Evolutionary conservation across 2,329 filamentous ascomycete species (phyloP).

Genomic region (Daldinia eschscholtzii): DNA sequence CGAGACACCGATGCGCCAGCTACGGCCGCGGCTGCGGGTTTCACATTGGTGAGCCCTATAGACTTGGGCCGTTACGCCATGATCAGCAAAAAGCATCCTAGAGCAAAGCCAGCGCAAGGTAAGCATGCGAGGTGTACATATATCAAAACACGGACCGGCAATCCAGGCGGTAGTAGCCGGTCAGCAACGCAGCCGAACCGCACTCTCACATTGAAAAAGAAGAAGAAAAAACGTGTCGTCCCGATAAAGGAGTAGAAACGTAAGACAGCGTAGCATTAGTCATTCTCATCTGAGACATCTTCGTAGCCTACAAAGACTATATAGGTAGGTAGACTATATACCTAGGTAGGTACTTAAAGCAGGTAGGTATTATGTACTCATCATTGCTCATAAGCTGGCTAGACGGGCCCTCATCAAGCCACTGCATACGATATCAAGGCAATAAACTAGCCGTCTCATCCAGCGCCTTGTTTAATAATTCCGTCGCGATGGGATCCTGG

Average conservation of each 20-base stretch:
- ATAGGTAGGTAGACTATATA: not conserved
- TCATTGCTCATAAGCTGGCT: not conserved
- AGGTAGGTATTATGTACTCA: not conserved
- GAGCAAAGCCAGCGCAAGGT: not conserved
- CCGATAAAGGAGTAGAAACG: not conserved
- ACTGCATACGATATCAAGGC: conserved; percentile 6
- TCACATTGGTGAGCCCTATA: not conserved
- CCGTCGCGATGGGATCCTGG: conserved; percentile 84
- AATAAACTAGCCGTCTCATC: conserved; percentile 67
- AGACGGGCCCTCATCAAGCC: not conserved
- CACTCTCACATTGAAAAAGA: not conserved
- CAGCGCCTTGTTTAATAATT: conserved; percentile 79
- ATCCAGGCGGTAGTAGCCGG: not conserved
- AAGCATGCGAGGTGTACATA: not conserved
- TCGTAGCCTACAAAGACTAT: not conserved
- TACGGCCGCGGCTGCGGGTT: too few species aligned
- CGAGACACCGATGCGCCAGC: not conserved
- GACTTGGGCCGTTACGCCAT: not conserved
- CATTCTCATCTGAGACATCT: conserved; percentile 6
- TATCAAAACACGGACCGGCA: not conserved
- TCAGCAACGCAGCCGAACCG: not conserved
- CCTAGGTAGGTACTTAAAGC: not conserved
- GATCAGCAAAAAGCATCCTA: not conserved
- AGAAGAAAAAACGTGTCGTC: not conserved
- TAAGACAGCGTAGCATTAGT: conserved; percentile 9